A percentile compares a stretch with the other conserved stretches of the same genome.
Conservation (phyloP, 106 monocot genomes). For the Acanthochlamys bracteata region DNA sequence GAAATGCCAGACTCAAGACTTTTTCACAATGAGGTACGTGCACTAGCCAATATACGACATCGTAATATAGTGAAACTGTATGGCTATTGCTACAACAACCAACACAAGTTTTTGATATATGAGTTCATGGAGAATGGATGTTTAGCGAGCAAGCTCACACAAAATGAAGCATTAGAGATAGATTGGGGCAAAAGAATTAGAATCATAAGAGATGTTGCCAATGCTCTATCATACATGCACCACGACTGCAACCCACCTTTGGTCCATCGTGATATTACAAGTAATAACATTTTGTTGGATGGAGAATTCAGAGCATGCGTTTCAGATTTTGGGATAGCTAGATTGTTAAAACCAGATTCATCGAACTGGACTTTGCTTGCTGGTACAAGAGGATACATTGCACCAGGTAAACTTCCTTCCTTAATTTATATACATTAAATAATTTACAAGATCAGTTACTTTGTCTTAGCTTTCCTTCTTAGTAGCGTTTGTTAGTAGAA, state of each 20-base stretch:
- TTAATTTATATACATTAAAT: too few relatives aligned
- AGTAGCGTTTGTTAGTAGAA: too few relatives aligned
- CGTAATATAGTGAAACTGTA: slow-evolving; percentile 5
- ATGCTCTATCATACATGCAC: too few relatives aligned
- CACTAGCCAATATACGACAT: background rate
- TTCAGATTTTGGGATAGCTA: slow-evolving; percentile 3
- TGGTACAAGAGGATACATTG: slow-evolving; percentile 10
- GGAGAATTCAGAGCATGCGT: background rate
- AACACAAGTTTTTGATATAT: slow-evolving; percentile 5
- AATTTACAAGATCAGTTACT: too few relatives aligned
- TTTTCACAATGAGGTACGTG: slow-evolving; percentile 3
- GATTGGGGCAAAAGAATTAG: background rate
- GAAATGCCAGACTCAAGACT: background rate
- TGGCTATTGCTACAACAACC: slow-evolving; percentile 3
- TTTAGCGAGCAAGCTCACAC: background rate
- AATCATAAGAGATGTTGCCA: background rate
- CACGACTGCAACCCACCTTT: too few relatives aligned
- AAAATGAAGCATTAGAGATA: background rate
- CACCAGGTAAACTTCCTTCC: too few relatives aligned
- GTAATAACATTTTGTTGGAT: background rate
- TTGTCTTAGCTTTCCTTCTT: too few relatives aligned
- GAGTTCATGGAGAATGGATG: too few relatives aligned
- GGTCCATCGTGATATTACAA: too few relatives aligned
- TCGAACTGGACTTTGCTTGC: slow-evolving; percentile 7
- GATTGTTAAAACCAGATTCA: slow-evolving; percentile 8